These are phyloP conservation scores for Tylopilus subfusipes DNA, from an alignment of 768 basidiomycete species.

Conservation along the genomic window DNA sequence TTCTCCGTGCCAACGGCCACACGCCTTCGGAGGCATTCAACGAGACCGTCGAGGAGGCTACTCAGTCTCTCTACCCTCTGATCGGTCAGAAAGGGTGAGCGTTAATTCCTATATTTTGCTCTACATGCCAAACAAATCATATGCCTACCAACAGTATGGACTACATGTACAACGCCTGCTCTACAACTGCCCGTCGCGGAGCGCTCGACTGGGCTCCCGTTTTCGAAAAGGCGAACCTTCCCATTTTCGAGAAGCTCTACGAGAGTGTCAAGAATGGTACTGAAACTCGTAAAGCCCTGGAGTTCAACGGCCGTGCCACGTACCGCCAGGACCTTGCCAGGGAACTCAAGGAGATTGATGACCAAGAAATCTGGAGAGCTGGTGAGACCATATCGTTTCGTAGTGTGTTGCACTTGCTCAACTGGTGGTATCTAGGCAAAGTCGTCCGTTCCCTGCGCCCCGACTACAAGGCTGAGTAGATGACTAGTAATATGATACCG, in stretches of 20 bases:
- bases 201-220: conserved; percentile 99
- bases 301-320: conserved; percentile 89
- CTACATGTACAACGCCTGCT: conserved; percentile 99
- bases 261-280: conserved; percentile 92
- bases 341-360: conserved; percentile 92
- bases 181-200: conserved; percentile 97
- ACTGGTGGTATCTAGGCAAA: conserved; percentile 52
- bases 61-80: conserved; percentile 95
- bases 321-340: conserved; percentile 91
- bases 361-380: conserved; percentile 98
- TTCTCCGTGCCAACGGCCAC: conserved; percentile 95
- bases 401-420: conserved; percentile 6
- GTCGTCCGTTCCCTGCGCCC: conserved; percentile 86
- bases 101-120: not conserved
- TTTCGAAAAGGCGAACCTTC: conserved; percentile 91
- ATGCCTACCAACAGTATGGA: conserved; percentile 66
- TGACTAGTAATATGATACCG: conserved; percentile 4
- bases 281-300: conserved; percentile 95
- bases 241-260: conserved; percentile 94
- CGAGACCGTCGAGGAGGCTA: conserved; percentile 99
- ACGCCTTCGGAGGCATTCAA: conserved; percentile 98
- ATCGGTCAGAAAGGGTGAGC: conserved; percentile 90
- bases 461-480: conserved; percentile 69
- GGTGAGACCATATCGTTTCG: conserved; percentile 42
- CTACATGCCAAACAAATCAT: not conserved